Evolutionary conservation across 495 filamentous ascomycete genomes (phyloP).

Genomic region (Talaromyces wortmannii): DNA sequence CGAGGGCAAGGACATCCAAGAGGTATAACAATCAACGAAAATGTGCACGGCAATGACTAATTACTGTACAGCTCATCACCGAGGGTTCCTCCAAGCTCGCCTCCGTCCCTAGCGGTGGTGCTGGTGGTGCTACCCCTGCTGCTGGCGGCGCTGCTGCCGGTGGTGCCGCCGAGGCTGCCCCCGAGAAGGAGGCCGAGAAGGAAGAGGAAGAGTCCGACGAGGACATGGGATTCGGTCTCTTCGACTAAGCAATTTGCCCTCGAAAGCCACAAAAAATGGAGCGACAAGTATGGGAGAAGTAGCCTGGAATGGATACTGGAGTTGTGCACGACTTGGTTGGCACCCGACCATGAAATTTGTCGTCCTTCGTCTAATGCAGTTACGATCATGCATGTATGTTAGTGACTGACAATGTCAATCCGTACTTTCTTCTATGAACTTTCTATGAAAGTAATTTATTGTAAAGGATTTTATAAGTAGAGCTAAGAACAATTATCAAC

Average conservation of each 20-base stretch:
- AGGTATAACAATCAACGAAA: slow-evolving; percentile 52
- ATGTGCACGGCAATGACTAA: slow-evolving; percentile 12
- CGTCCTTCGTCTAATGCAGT: slow-evolving; percentile 23
- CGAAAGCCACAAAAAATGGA: slow-evolving; percentile 9
- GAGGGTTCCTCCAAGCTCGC: slow-evolving; percentile 91
- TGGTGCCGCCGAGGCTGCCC: slow-evolving; percentile 60
- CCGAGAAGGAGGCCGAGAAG: slow-evolving; percentile 66
- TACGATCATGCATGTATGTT: slow-evolving; percentile 28
- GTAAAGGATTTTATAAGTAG: too few relatives aligned
- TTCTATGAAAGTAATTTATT: too few relatives aligned
- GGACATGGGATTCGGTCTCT: slow-evolving; percentile 99
- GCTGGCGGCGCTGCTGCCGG: slow-evolving; percentile 57
- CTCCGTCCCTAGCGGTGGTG: slow-evolving; percentile 91
- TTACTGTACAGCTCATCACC: slow-evolving; percentile 66
- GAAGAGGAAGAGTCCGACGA: slow-evolving; percentile 94
- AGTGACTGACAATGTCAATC: not conserved
- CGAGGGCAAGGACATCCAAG: slow-evolving; percentile 93
- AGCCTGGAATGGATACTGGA: slow-evolving; percentile 99
- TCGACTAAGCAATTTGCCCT: slow-evolving; percentile 60
- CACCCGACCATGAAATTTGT: not conserved
- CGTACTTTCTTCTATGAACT: too few relatives aligned
- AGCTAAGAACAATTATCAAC: not conserved
- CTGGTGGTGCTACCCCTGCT: slow-evolving; percentile 58
- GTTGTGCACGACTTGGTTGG: slow-evolving; percentile 75
- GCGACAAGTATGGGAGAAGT: slow-evolving; percentile 75